These are phyloP conservation scores for Oryza officinalis DNA, from an alignment of 176 grass and related monocot species.

Conservation along the genomic window DNA sequence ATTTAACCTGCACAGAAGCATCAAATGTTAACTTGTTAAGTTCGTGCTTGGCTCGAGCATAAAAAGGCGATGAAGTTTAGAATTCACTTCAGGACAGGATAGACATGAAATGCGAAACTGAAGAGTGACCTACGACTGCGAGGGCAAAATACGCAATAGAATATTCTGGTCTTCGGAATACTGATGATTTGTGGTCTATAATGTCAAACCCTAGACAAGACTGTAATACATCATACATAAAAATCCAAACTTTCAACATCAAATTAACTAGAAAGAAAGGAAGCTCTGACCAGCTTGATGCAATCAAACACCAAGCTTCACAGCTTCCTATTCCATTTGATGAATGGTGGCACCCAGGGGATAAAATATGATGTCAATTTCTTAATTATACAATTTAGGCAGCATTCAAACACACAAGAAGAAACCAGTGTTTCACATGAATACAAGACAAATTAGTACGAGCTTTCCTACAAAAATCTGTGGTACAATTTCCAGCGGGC, in stretches of 20 bases:
- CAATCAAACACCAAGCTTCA: neutral
- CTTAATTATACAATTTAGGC: neutral
- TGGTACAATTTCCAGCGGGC: neutral
- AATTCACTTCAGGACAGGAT: neutral
- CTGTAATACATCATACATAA: neutral
- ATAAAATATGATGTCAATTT: neutral
- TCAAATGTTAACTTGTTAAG: neutral
- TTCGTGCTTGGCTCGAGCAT: neutral
- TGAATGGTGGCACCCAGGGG: neutral
- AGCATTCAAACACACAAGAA: neutral
- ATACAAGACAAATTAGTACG: slow-evolving; percentile 30
- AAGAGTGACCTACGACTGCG: neutral
- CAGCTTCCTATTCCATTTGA: too few species aligned
- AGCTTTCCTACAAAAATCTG: slow-evolving; percentile 24
- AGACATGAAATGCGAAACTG: neutral
- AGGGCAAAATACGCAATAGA: neutral
- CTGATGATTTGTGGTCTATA: too few species aligned
- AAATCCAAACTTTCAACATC: neutral
- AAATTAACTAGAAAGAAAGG: neutral
- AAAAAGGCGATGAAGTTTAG: neutral
- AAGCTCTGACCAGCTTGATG: neutral
- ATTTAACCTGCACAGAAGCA: too few species aligned
- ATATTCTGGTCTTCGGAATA: neutral
- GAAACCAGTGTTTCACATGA: neutral
- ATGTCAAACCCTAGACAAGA: too few species aligned